Base-by-base conservation (phyloP, 768 basidiomycete species). In the Hygrophoropsis aurantiaca region DNA sequence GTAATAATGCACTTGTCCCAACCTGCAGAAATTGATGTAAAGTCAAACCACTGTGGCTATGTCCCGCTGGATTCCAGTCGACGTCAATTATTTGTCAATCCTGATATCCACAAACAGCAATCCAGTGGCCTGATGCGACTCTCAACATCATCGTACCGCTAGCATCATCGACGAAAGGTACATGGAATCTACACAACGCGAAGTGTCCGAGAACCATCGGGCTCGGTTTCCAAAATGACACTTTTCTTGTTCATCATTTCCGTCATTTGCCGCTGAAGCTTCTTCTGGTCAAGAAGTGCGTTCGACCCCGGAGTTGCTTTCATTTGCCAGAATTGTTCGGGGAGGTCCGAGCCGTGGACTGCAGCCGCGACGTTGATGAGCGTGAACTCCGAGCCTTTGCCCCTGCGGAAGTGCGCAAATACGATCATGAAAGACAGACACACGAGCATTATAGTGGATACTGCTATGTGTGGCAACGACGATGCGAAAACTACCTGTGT, bases 401-500 rank as follows among this genome's bases (percentile, higher is more conserved):
- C 55, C 9, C 41, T 35, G 21, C 59, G 54, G 38, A 65, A 64
- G 27, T 66, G 49, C 1, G 55, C 52, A 9, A 60, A 1, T 18
- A 63, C 2, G 42, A 61, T 43, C 11, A 65, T 11, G 5, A 35
- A 50, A 3, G 38, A 38, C 11, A 64, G 60, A 38, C 65, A 49
- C 9, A 6, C 54, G 27, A 65, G 60, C n/a, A 65, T 39, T 3
- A 42, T 54, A 4, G 37, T 65, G 16, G 64, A 47, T 15, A 58
- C 46, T 0, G 52, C 57, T 47, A 66, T 53, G 52, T 60, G 55
- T 0, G 65, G 63, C 10, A 65, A 51, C 2, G 62, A 60, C 3
- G 60, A 42, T 2, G 55, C 57, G 19, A 65, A 67, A 19, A 65
- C 41, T 25, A 62, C 30, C 13, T 56, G 43, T 2, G 50, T 35